Evolutionary conservation across 2,329 filamentous ascomycete species (phyloP), one percentile per base, ranked within the genome.

Genomic region (Botrytis paeoniae): DNA sequence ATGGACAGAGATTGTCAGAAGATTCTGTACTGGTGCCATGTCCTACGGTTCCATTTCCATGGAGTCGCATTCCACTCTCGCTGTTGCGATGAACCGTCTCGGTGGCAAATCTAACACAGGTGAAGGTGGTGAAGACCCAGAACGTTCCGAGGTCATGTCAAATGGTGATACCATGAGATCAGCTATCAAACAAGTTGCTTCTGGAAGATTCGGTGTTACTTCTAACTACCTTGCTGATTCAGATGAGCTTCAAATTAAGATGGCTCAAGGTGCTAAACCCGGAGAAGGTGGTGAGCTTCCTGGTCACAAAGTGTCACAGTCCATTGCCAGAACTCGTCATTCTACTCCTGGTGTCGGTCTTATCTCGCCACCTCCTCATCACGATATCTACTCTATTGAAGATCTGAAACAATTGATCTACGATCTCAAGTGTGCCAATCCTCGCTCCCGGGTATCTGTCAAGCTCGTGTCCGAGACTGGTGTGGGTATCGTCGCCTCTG

Each of bases 371-470:
- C 95, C 95, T 77, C 95, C 95, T 60, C 95, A 98, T 82, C 95
- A 98, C 87, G 95, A 98, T 81, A 98, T 98, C 78, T 98, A 98
- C 87, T 97, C 94, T 69, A 98, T 98, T 77, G 95, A 98, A 83
- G 95, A 98, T 87, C 83, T 98, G 74, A 98, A 98, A 86, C 95
- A 98, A 83, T 86, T 98, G 78, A 98, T 98, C 79, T 98, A 98
- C 84, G 95, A 98, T 83, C 86, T 98, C 72, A 98, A 98, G 86
- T 98, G 95, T 85, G 94, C 95, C 37, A 97, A 96, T 83, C 95
- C 95, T 73, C 92, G 95, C 76, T 91, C 95, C 72, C 90, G 95
- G 79, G 92, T 98, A 37, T 98, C 95, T 10, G 95, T 98, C 82
- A 98, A 98, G 88, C 92, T 98, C 61, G 95, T 98, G 25, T 98